These are phyloP conservation scores for Biancaea sappan DNA, from an alignment of 306 rosid species.

Conservation along the genomic window DNA sequence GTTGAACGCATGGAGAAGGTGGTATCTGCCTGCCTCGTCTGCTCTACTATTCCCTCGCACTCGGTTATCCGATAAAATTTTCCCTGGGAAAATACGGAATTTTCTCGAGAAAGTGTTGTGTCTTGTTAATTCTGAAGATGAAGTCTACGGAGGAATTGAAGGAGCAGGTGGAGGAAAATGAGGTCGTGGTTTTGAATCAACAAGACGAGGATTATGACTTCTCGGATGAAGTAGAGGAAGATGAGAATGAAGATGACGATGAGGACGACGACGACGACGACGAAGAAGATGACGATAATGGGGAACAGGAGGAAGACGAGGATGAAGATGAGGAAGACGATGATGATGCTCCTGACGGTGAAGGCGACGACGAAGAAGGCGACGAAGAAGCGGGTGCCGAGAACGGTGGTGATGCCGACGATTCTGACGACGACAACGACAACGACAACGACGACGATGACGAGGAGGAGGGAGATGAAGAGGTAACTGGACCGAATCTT, in stretches of 20 bases:
- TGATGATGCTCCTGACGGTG: slow-evolving; percentile 43
- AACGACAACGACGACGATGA: neutral
- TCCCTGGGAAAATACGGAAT: neutral
- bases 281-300: slow-evolving; percentile 31
- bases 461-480: slow-evolving; percentile 30
- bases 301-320: slow-evolving; percentile 36
- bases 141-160: slow-evolving; percentile 52
- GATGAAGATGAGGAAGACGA: slow-evolving; percentile 17
- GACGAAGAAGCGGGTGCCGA: slow-evolving; percentile 36
- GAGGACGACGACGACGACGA: slow-evolving; percentile 49
- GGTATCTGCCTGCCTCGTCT: slow-evolving; percentile 36
- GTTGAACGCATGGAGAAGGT: slow-evolving; percentile 61
- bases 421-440: slow-evolving; percentile 30
- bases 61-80: slow-evolving; percentile 32
- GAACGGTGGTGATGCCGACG: slow-evolving; percentile 44
- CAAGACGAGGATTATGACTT: slow-evolving; percentile 41
- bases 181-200: slow-evolving; percentile 31
- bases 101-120: slow-evolving; percentile 15
- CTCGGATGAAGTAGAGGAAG: slow-evolving; percentile 50
- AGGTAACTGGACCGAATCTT: slow-evolving; percentile 40
- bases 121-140: slow-evolving; percentile 47
- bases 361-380: slow-evolving; percentile 56
- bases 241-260: slow-evolving; percentile 54
- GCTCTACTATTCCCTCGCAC: slow-evolving; percentile 26
- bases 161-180: slow-evolving; percentile 56